These are phyloP conservation scores for Fusarium anguioides DNA, from an alignment of 2,329 filamentous ascomycete species.

Conservation along the genomic window DNA sequence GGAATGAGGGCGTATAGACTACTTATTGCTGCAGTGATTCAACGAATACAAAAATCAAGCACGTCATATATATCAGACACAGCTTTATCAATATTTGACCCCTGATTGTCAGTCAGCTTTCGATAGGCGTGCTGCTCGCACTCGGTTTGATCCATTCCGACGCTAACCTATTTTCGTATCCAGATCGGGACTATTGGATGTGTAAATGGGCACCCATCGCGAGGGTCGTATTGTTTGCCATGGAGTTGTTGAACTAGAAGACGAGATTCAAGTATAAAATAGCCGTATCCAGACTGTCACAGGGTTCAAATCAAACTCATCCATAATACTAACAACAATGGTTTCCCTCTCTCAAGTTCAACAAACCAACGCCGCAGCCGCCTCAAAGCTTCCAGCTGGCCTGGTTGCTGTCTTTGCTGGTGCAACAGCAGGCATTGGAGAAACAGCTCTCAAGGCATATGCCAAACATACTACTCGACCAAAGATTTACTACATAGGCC, in stretches of 20 bases:
- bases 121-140: conserved; percentile 17
- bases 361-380: conserved; percentile 21
- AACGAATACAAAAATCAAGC: not conserved
- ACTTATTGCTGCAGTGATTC: not conserved
- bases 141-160: conserved; percentile 7
- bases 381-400: conserved; percentile 16
- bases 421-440: conserved; percentile 66
- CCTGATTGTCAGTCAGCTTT: not conserved
- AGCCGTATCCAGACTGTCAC: not conserved
- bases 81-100: not conserved
- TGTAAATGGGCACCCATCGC: not conserved
- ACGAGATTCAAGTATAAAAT: not conserved
- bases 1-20: conserved; percentile 6
- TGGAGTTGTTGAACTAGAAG: not conserved
- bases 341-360: conserved; percentile 26
- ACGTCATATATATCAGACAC: conserved; percentile 3
- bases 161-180: conserved; percentile 42
- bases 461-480: conserved; percentile 54
- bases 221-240: not conserved
- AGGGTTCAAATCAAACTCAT: not conserved
- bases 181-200: conserved; percentile 2
- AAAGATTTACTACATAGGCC: conserved; percentile 64
- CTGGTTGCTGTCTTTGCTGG: conserved; percentile 63
- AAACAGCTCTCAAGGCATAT: conserved; percentile 59
- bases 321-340: conserved; percentile 3